phyloP scores from a whole-genome alignment of 1,284 basidiomycete species.

The Microbotryum violaceum region DNA sequence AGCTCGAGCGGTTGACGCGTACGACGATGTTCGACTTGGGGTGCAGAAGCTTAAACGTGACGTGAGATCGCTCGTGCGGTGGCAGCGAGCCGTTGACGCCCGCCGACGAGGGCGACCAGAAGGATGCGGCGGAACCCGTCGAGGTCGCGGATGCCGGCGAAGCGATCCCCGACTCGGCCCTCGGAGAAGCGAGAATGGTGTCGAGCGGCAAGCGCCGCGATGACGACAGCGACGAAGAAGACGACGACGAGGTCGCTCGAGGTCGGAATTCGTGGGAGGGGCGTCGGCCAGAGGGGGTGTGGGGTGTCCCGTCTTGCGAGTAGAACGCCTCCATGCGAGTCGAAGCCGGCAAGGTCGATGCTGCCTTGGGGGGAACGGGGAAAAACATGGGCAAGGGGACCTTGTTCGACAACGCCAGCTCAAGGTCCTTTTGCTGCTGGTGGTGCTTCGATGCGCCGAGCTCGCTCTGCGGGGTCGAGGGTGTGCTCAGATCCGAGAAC shows the following conservation, averaged over 20 bases:
- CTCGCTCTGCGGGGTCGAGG: conserved; percentile 23
- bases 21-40: conserved; percentile 18
- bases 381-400: conserved; percentile 28
- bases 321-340: conserved; percentile 10
- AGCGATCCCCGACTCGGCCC: neutral
- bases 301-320: conserved; percentile 24
- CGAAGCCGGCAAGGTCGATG: neutral
- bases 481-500: conserved; percentile 18
- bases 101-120: neutral
- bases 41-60: conserved; percentile 28
- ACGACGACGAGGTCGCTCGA: conserved; percentile 15
- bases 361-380: conserved; percentile 20
- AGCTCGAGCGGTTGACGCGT: conserved; percentile 3
- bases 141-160: neutral
- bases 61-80: neutral
- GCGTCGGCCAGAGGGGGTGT: conserved; percentile 7
- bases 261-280: conserved; percentile 8
- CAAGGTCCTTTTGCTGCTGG: conserved; percentile 3
- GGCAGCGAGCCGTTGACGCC: neutral
- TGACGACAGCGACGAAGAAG: conserved; percentile 3
- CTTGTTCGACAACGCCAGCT: conserved; percentile 13
- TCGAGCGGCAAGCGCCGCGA: conserved; percentile 20
- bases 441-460: neutral
- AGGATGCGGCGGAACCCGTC: neutral
- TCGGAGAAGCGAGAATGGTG: conserved; percentile 25